A percentile compares a stretch with the other conserved stretches of the same genome.
phyloP scores from a whole-genome alignment of 139 green algal species.

The Picochlorum sp. region DNA sequence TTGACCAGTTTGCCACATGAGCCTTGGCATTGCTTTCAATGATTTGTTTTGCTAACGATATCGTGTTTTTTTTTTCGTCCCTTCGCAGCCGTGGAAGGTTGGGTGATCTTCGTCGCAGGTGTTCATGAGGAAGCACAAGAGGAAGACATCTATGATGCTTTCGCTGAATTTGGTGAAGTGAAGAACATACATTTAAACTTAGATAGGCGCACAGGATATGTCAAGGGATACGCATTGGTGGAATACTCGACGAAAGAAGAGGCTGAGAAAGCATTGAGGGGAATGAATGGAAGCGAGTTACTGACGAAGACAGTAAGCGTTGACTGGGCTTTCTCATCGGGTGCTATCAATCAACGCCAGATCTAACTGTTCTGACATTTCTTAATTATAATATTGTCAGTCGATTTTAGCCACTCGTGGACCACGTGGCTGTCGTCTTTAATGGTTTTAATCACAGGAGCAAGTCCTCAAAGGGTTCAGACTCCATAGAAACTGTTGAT shows the following conservation, averaged over 20 bases:
- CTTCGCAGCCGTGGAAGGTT: constrained; percentile 31
- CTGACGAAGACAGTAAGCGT: constrained; percentile 59
- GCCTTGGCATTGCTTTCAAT: too few relatives aligned
- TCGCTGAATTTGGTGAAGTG: constrained; percentile 86
- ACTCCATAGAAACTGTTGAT: too few relatives aligned
- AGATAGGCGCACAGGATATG: constrained; percentile 75
- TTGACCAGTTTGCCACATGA: too few relatives aligned
- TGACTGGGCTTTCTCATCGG: constrained; percentile 69
- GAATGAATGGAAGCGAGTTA: constrained; percentile 72
- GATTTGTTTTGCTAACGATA: too few relatives aligned
- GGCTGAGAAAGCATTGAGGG: constrained; percentile 73
- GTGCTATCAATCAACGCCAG: too few relatives aligned
- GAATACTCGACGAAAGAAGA: constrained; percentile 82
- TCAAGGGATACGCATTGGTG: constrained; percentile 85
- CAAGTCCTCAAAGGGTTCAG: too few relatives aligned
- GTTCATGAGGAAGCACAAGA: constrained; percentile 93
- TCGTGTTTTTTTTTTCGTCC: too few relatives aligned
- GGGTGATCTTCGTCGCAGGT: constrained; percentile 83
- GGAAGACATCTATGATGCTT: constrained; percentile 86
- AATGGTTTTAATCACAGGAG: too few relatives aligned
- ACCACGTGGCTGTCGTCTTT: too few relatives aligned
- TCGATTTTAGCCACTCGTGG: too few relatives aligned
- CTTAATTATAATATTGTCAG: too few relatives aligned
- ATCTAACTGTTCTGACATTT: too few relatives aligned
- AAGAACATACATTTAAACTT: constrained; percentile 96